Base-by-base conservation (phyloP, 78 protist species). In the Creolimax fragrantissima region DNA sequence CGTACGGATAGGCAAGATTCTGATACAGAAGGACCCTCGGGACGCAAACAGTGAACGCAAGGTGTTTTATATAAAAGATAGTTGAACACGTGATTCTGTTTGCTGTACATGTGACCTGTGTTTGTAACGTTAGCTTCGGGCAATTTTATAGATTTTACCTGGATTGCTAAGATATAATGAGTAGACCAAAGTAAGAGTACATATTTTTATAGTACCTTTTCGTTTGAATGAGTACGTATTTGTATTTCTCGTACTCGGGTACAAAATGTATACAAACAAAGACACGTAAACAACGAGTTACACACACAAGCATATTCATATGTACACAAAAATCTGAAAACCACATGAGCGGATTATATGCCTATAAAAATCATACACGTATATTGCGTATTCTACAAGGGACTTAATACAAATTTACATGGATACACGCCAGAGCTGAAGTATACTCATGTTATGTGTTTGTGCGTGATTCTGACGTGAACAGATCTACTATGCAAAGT, bases 1-100 rank as follows among this genome's bases (percentile, higher is more conserved):
- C 43, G 42, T 89, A 35, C 92, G 93, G 45, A 92, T 94, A 4
- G 94, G 95, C 42, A 94, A 94, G 88, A 92, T 95, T 84, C 93
- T 94, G 43, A 90, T 94, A 84, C 96, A 95, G 85, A 93, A 17
- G 95, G 93, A 44, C 36, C 3, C n/a, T 86, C 92, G 2, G 84
- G 41, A 39, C 5, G 11, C 45, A 91, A 89, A 3, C 58, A 92
- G 93, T 11, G 74, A 58, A 58, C 74, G 74, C 24, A 58, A 58
- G 17, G 90, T 37, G 3, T 42, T 4, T 3, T 7, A 3, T n/a
- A n/a, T n/a, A n/a, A n/a, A n/a, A n/a, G 74, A 17, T 17, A 32
- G 74, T 17, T 58, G 36, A 17, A 17, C 17, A 58, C 36, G 74
- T 17, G 36, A 17, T 58, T 17, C 74, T 17, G 74, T 17, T 58